Evolutionary conservation across 2,329 filamentous ascomycete genomes (phyloP).

Genomic region (Aspergillus transmontanensis): DNA sequence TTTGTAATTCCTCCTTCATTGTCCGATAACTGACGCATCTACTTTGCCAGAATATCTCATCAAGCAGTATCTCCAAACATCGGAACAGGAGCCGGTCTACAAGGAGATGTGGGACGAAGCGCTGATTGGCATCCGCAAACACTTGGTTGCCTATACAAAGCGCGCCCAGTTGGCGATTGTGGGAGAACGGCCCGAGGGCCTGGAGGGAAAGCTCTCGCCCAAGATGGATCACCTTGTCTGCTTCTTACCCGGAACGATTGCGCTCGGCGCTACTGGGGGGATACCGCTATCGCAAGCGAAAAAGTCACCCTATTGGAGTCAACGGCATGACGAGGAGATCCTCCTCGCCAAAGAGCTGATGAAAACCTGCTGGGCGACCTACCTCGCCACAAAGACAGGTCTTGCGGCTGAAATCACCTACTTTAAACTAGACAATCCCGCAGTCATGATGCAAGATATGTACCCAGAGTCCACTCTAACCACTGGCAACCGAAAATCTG

Average conservation of each 20-base stretch:
- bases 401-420: slow-evolving; percentile 94
- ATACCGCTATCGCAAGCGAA: slow-evolving; percentile 73
- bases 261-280: slow-evolving; percentile 81
- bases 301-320: slow-evolving; percentile 71
- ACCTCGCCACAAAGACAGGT: slow-evolving; percentile 84
- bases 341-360: slow-evolving; percentile 84
- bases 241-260: slow-evolving; percentile 96
- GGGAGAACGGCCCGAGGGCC: slow-evolving; percentile 77
- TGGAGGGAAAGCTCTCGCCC: slow-evolving; percentile 67
- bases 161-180: slow-evolving; percentile 83
- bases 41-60: slow-evolving; percentile 76
- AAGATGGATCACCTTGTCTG: slow-evolving; percentile 99
- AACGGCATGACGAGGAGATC: slow-evolving; percentile 83
- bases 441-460: slow-evolving; percentile 52
- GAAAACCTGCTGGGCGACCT: slow-evolving; percentile 98
- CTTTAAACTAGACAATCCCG: slow-evolving; percentile 74
- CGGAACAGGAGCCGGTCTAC: slow-evolving; percentile 81
- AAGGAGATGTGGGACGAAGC: slow-evolving; percentile 91
- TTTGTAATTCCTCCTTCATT: not conserved
- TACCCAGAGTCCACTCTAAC: slow-evolving; percentile 34
- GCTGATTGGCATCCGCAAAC: slow-evolving; percentile 81
- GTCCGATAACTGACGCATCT: slow-evolving; percentile 10
- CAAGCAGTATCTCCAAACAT: slow-evolving; percentile 96
- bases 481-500: slow-evolving; percentile 37
- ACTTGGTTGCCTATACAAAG: slow-evolving; percentile 86